These are phyloP conservation scores for Paracoccidioides lutzii DNA, from an alignment of 2,329 filamentous ascomycete genomes.

Conservation along the genomic window DNA sequence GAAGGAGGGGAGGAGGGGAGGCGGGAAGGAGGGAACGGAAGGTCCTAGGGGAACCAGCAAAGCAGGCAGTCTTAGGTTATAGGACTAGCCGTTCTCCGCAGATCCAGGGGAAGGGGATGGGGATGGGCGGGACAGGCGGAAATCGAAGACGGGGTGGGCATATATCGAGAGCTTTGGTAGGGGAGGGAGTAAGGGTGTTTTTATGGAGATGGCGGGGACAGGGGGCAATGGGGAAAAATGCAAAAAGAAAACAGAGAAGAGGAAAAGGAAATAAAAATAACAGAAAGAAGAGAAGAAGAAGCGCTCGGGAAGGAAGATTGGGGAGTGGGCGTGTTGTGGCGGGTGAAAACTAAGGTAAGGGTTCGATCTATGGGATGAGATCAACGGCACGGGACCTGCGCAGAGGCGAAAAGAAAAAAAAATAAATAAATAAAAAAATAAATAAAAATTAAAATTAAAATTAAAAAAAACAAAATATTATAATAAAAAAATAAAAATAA, in stretches of 20 bases:
- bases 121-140: too few relatives aligned
- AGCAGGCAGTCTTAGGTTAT: too few relatives aligned
- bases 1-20: neutral
- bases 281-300: neutral
- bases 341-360: neutral
- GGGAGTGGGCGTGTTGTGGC: neutral
- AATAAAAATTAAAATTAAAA: neutral
- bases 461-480: too few relatives aligned
- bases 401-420: constrained; percentile 1
- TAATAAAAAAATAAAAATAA: too few relatives aligned
- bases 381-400: neutral
- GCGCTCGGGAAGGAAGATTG: constrained; percentile 3
- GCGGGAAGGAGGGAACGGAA: neutral
- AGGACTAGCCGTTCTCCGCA: too few relatives aligned
- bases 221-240: neutral
- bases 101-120: too few relatives aligned
- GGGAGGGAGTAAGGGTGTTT: too few relatives aligned
- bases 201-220: neutral
- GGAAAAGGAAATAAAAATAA: neutral
- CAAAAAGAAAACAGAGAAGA: neutral
- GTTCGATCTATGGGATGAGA: constrained; percentile 1
- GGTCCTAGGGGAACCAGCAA: too few relatives aligned
- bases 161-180: too few relatives aligned
- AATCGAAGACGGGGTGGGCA: too few relatives aligned
- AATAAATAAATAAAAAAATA: neutral